phyloP scores from a whole-genome alignment of 2,329 filamentous ascomycete genomes.

The Aspergillus texensis region DNA sequence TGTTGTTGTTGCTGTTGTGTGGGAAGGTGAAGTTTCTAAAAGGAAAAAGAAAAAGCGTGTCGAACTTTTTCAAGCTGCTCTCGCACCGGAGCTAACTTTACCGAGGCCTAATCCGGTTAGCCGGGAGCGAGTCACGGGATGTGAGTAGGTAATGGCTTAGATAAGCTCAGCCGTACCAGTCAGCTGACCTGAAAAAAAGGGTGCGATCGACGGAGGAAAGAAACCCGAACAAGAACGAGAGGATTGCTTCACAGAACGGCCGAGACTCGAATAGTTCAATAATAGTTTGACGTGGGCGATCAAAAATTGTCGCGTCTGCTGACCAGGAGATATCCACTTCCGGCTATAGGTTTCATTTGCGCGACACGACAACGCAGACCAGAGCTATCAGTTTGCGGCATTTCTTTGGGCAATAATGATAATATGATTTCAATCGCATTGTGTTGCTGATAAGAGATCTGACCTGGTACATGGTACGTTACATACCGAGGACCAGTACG shows the following conservation, averaged over 20 bases:
- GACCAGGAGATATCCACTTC: constrained; percentile 23
- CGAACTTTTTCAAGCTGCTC: constrained; percentile 37
- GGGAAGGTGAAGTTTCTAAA: constrained; percentile 22
- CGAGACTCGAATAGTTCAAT: constrained; percentile 6
- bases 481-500: too few species aligned
- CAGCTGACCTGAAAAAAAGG: constrained; percentile 5
- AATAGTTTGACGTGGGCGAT: constrained; percentile 12
- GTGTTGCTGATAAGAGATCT: neutral
- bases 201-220: constrained; percentile 13
- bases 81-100: constrained; percentile 29
- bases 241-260: neutral
- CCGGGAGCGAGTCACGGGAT: neutral
- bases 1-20: constrained; percentile 19
- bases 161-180: neutral
- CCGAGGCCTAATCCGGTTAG: constrained; percentile 20
- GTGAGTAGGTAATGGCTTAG: neutral
- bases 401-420: neutral
- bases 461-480: too few species aligned
- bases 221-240: constrained; percentile 1
- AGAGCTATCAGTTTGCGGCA: neutral
- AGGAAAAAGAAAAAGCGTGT: constrained; percentile 20
- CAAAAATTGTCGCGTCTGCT: constrained; percentile 25
- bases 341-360: constrained; percentile 3
- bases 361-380: neutral
- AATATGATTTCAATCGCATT: neutral